Evolutionary conservation across 2,329 filamentous ascomycete genomes (phyloP).

Genomic region (Purpureocillium takamizusanense): DNA sequence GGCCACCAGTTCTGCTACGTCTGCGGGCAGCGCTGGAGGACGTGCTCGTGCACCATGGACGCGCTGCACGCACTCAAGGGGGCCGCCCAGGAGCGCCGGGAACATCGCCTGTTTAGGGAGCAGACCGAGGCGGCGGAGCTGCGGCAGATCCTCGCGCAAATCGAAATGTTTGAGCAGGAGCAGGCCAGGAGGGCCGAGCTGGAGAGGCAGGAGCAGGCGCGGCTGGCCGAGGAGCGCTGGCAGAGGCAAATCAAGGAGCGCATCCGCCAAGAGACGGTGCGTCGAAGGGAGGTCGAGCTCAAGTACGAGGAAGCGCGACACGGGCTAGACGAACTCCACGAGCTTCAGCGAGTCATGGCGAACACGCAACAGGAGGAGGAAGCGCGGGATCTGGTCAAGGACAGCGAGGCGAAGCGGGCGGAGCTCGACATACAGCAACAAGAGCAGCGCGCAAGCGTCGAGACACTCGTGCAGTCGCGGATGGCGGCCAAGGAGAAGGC

Average conservation of each 20-base stretch:
- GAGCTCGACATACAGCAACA: slow-evolving; percentile 23
- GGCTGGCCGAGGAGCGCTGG: slow-evolving; percentile 25
- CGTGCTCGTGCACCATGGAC: slow-evolving; percentile 53
- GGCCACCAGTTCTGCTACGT: slow-evolving; percentile 79
- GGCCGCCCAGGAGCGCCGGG: slow-evolving; percentile 23
- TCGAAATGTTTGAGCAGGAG: slow-evolving; percentile 39
- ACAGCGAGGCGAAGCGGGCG: slow-evolving; percentile 14
- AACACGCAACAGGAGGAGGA: slow-evolving; percentile 28
- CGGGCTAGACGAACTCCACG: slow-evolving; percentile 29
- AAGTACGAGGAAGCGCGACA: slow-evolving; percentile 28
- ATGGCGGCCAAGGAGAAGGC: slow-evolving; percentile 22
- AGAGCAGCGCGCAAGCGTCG: slow-evolving; percentile 20
- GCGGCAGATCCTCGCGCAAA: slow-evolving; percentile 30
- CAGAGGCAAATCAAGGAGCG: slow-evolving; percentile 28
- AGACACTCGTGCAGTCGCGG: slow-evolving; percentile 13
- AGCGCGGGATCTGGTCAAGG: slow-evolving; percentile 13
- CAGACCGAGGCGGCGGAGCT: slow-evolving; percentile 24
- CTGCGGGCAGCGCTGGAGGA: slow-evolving; percentile 64
- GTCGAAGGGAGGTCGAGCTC: slow-evolving; percentile 26
- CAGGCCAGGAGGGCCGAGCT: slow-evolving; percentile 32
- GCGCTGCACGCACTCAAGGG: slow-evolving; percentile 33
- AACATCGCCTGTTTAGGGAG: slow-evolving; percentile 22
- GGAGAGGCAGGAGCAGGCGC: slow-evolving; percentile 26
- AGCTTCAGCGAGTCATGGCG: slow-evolving; percentile 29
- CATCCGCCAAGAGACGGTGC: slow-evolving; percentile 27